Percentiles rank a stretch among this genome's conserved stretches.
Conservation (phyloP, 2,329 filamentous ascomycete genomes). For the Raffaelea arxii region DNA sequence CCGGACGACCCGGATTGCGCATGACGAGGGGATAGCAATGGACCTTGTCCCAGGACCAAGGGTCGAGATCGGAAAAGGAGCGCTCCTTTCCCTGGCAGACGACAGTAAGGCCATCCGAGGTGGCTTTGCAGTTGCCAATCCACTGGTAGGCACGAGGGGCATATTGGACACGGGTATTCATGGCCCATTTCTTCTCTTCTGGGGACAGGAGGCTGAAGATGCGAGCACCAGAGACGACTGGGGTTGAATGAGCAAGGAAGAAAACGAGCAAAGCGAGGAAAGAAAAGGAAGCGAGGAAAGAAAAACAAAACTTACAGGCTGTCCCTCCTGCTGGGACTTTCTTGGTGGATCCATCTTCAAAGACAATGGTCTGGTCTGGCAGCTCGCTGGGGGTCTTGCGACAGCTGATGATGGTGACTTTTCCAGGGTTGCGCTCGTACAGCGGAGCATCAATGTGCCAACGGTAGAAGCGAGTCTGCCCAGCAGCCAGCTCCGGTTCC, state of each 20-base stretch:
- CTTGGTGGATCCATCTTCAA: not conserved
- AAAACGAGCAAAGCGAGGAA: too few relatives aligned
- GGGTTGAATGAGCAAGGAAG: not conserved
- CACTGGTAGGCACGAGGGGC: slow-evolving; percentile 4
- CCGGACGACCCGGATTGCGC: slow-evolving; percentile 1
- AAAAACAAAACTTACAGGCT: slow-evolving; percentile 4
- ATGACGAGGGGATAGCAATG: slow-evolving; percentile 4
- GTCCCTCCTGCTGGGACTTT: not conserved
- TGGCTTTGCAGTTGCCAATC: slow-evolving; percentile 5
- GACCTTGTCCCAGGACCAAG: slow-evolving; percentile 7
- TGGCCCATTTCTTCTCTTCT: slow-evolving; percentile 4
- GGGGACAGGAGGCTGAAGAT: not conserved
- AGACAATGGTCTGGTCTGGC: slow-evolving; percentile 3
- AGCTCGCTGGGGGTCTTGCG: slow-evolving; percentile 1
- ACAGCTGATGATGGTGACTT: slow-evolving; percentile 4
- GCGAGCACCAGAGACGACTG: slow-evolving; percentile 2
- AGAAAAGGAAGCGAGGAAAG: too few relatives aligned
- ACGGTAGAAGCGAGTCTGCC: slow-evolving; percentile 4
- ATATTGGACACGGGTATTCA: slow-evolving; percentile 3
- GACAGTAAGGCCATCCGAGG: slow-evolving; percentile 4
- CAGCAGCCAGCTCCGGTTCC: not conserved
- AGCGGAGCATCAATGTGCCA: slow-evolving; percentile 6
- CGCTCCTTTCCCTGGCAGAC: slow-evolving; percentile 3
- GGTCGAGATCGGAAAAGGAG: not conserved
- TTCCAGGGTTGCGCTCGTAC: slow-evolving; percentile 3